Base-by-base conservation (phyloP, 1,284 basidiomycete genomes). In the Rhodotorula mucilaginosa region DNA sequence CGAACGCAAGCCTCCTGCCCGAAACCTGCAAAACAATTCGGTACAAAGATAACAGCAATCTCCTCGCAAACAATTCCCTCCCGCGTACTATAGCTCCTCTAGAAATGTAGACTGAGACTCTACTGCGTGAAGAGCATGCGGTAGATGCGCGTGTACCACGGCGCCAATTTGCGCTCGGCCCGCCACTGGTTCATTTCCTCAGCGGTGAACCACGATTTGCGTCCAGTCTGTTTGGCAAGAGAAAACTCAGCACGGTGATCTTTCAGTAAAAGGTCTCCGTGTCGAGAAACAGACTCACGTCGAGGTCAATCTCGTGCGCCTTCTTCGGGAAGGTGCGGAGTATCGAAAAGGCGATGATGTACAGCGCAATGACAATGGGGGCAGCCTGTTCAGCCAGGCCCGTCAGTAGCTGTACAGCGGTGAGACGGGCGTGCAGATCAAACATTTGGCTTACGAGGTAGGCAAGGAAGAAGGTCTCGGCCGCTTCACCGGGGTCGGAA, bases 391-490 rank as follows among this genome's bases (percentile, higher is more conserved):
- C 8, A 16, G 2, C 7, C 12, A 1, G 61, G 29, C 5, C 5
- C 39, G 52, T 46, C 31, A 52, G 49, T 26, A 44, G 39, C 39
- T 13, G 13, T 13, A 15, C 18, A 15, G 18, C n/a, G 12, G 26
- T 7, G 31, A 51, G 39, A 21, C 5, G 8, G 5, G n/a, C 10
- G 5, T 48, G 21, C 6, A 15, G 5, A 26, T 51, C 68, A 31
- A 16, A 1, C 23, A 8, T 61, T 12, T 2, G 47, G 61, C 64
- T 18, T 5, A 61, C 82, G 58, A 84, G 74, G 80, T 82, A 85
- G 56, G 78, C 68, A 63, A 83, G 78, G 83, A 85, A 85, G 82
- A 84, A 84, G 31, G 71, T 74, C 70, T 80, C 72, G n/a, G 81
- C 83, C 26, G 61, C 65, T 8, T 81, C 78, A 7, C 13, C 15